These are phyloP conservation scores for Lactarius evosmus DNA, from an alignment of 768 basidiomycete species.

Conservation along the genomic window DNA sequence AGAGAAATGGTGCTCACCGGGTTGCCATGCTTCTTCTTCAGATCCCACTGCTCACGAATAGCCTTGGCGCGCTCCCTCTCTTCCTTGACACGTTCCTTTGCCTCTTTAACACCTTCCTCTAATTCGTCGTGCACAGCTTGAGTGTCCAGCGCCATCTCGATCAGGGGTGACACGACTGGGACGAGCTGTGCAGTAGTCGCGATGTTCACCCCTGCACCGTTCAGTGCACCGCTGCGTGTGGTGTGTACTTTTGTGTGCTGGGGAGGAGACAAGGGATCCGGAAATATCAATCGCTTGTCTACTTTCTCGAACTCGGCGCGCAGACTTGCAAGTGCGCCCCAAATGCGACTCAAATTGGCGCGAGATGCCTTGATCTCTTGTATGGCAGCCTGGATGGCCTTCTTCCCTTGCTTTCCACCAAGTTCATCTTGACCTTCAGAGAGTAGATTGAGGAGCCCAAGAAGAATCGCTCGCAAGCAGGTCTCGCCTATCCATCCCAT, in stretches of 20 bases:
- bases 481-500: constrained; percentile 62
- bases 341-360: constrained; percentile 59
- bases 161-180: constrained; percentile 59
- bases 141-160: constrained; percentile 49
- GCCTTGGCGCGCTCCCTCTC: constrained; percentile 51
- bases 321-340: constrained; percentile 51
- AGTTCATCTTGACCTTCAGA: constrained; percentile 35
- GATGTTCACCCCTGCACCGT: constrained; percentile 34
- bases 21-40: constrained; percentile 31
- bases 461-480: constrained; percentile 60
- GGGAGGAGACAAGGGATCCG: constrained; percentile 60
- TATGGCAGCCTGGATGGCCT: constrained; percentile 43
- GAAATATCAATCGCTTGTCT: constrained; percentile 39
- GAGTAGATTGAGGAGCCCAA: constrained; percentile 57
- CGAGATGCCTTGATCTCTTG: constrained; percentile 54
- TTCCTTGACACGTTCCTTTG: constrained; percentile 51
- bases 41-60: constrained; percentile 60
- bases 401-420: constrained; percentile 36
- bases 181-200: constrained; percentile 58
- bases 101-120: constrained; percentile 53
- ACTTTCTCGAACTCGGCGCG: constrained; percentile 36
- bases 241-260: constrained; percentile 39
- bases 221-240: constrained; percentile 43
- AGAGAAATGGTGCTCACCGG: constrained; percentile 4
- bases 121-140: constrained; percentile 54